A percentile compares a stretch with the other conserved stretches of the same genome.
These are phyloP conservation scores for Fusarium setosum DNA, from an alignment of 2,329 filamentous ascomycete genomes.

Conservation along the genomic window DNA sequence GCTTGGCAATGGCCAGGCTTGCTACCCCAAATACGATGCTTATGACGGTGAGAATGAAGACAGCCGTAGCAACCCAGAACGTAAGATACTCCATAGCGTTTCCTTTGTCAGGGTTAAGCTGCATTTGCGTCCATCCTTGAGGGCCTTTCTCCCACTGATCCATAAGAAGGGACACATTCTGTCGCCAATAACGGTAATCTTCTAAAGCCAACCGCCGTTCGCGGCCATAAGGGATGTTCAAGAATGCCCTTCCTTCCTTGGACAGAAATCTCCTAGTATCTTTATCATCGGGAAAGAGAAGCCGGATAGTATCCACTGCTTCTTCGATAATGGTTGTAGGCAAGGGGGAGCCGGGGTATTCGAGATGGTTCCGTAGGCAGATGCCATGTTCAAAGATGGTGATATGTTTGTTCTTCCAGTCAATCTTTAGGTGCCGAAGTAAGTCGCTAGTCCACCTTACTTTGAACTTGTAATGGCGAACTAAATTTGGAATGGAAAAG, in stretches of 20 bases:
- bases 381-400: conserved; percentile 6
- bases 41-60: background rate
- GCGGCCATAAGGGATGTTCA: background rate
- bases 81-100: background rate
- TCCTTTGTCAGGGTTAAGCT: background rate
- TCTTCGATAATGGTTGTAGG: background rate
- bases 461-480: background rate
- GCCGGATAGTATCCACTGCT: background rate
- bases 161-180: background rate
- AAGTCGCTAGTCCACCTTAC: conserved; percentile 1
- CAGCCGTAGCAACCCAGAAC: background rate
- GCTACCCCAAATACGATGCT: background rate
- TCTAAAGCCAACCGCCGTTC: background rate
- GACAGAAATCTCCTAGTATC: background rate
- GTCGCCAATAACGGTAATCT: background rate
- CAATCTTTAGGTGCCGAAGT: background rate
- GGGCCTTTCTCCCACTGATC: background rate
- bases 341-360: background rate
- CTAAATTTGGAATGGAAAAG: background rate
- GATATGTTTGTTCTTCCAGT: conserved; percentile 5
- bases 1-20: background rate
- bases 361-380: background rate
- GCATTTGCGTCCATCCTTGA: background rate
- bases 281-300: background rate
- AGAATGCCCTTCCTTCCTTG: background rate